Conservation (phyloP, 306 rosid genomes). For the Prinsepia uniflora region DNA sequence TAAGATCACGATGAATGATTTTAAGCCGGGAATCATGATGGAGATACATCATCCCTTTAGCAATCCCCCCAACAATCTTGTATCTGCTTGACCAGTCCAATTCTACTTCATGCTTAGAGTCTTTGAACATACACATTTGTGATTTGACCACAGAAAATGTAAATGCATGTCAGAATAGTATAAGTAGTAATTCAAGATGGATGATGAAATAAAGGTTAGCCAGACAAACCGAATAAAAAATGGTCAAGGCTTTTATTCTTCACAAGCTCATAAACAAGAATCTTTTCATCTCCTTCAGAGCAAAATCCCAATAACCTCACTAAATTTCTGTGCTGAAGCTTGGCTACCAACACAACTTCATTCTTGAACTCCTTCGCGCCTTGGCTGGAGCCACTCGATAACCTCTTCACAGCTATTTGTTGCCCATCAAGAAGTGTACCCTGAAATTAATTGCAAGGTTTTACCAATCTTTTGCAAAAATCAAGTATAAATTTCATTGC, state of each 20-base stretch:
- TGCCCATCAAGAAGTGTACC: slow-evolving; percentile 23
- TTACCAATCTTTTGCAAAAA: neutral
- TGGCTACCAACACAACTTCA: slow-evolving; percentile 23
- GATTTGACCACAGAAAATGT: neutral
- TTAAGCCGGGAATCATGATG: slow-evolving; percentile 39
- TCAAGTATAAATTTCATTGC: neutral
- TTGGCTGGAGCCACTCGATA: slow-evolving; percentile 17
- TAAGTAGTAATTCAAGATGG: too few relatives aligned
- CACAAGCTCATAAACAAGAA: slow-evolving; percentile 27
- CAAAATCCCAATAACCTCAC: slow-evolving; percentile 27
- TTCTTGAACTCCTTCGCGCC: slow-evolving; percentile 20
- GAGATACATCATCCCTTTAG: slow-evolving; percentile 30
- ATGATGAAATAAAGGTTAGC: too few relatives aligned
- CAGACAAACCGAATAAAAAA: slow-evolving; percentile 24
- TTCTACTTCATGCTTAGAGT: neutral
- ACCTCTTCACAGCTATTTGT: slow-evolving; percentile 26
- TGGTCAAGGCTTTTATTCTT: slow-evolving; percentile 35
- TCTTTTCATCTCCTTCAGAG: slow-evolving; percentile 22
- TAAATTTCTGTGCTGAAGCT: slow-evolving; percentile 29
- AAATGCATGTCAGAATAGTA: neutral
- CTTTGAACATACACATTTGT: neutral
- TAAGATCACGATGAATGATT: slow-evolving; percentile 39
- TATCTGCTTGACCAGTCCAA: slow-evolving; percentile 30
- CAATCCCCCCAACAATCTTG: slow-evolving; percentile 29
- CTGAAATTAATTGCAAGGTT: slow-evolving; percentile 5